phyloP scores from a whole-genome alignment of 805 yeast species.

The Grigorovia transvaalensis region DNA sequence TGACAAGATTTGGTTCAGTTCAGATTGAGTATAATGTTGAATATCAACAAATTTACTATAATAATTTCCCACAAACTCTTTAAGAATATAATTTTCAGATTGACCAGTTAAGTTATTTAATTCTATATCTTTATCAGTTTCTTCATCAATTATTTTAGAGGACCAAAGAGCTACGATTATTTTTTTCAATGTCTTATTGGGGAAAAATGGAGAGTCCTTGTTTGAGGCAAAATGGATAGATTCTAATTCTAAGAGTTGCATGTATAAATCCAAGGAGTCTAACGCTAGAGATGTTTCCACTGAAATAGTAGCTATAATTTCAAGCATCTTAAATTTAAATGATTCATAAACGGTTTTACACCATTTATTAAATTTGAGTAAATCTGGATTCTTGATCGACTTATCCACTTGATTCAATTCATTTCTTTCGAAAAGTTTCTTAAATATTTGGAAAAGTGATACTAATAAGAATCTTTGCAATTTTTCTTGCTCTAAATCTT shows the following conservation, averaged over 20 bases:
- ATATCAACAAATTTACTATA: slow-evolving; percentile 61
- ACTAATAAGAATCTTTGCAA: slow-evolving; percentile 22
- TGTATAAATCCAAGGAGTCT: slow-evolving; percentile 44
- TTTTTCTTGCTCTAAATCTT: slow-evolving; percentile 11
- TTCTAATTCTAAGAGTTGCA: slow-evolving; percentile 50
- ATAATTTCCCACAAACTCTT: slow-evolving; percentile 48
- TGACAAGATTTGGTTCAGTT: slow-evolving; percentile 27
- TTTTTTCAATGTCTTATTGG: slow-evolving; percentile 40
- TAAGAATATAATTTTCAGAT: slow-evolving; percentile 35
- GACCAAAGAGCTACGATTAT: slow-evolving; percentile 33
- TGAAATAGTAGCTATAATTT: slow-evolving; percentile 31
- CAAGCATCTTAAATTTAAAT: slow-evolving; percentile 38
- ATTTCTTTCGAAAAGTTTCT: slow-evolving; percentile 25
- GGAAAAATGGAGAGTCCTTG: slow-evolving; percentile 49
- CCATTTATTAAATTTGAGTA: slow-evolving; percentile 45
- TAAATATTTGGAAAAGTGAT: slow-evolving; percentile 25
- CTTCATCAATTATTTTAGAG: slow-evolving; percentile 25
- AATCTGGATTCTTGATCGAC: slow-evolving; percentile 15
- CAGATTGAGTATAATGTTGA: slow-evolving; percentile 60
- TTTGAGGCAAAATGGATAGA: slow-evolving; percentile 41
- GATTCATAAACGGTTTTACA: slow-evolving; percentile 45
- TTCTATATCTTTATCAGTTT: slow-evolving; percentile 10
- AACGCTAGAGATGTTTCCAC: slow-evolving; percentile 38
- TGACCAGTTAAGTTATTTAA: slow-evolving; percentile 37
- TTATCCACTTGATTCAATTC: slow-evolving; percentile 18